Evolutionary conservation across 2,329 filamentous ascomycete genomes (phyloP).

Genomic region (Aspergillus sp.): DNA sequence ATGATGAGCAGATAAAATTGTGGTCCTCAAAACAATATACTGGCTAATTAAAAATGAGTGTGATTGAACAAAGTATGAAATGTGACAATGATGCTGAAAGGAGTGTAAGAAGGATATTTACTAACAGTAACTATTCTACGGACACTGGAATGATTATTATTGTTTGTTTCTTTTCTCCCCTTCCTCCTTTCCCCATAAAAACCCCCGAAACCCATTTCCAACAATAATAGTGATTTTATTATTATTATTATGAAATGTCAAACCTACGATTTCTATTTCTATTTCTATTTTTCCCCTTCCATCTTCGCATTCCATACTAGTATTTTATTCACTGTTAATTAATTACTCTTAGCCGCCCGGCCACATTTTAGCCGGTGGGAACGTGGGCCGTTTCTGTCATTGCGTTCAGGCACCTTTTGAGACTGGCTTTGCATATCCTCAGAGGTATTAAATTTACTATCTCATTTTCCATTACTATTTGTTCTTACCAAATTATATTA

Average conservation of each 20-base stretch:
- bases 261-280: not conserved
- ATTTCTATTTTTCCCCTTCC: not conserved
- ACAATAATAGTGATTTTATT: not conserved
- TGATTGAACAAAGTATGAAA: not conserved
- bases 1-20: not conserved
- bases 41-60: not conserved
- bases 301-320: not conserved
- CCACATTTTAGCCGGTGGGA: slow-evolving; percentile 9
- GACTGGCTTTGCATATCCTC: too few species aligned
- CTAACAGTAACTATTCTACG: too few species aligned
- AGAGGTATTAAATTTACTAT: too few species aligned
- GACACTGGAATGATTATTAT: not conserved
- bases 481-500: not conserved
- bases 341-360: slow-evolving; percentile 8
- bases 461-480: not conserved
- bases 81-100: slow-evolving; percentile 1
- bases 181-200: not conserved
- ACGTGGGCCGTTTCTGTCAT: slow-evolving; percentile 14
- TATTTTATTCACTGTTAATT: not conserved
- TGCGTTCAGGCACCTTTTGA: not conserved
- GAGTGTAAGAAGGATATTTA: not conserved
- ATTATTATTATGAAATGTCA: not conserved
- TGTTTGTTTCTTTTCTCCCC: not conserved
- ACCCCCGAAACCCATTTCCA: not conserved
- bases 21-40: not conserved